Conservation (phyloP, 208 protist species). For the Acanthamoeba royreba region DNA sequence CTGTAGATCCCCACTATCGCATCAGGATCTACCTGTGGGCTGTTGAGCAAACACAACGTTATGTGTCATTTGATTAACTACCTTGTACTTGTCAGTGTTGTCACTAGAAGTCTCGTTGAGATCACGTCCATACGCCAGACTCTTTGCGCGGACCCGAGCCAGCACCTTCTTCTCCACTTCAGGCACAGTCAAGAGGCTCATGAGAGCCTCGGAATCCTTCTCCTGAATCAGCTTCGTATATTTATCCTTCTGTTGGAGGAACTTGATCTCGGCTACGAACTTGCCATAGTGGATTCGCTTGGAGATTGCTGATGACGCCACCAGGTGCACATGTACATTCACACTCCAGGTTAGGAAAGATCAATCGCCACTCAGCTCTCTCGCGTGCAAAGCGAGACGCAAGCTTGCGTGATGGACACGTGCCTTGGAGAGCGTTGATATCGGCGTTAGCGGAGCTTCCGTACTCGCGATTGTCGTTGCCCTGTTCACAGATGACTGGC, state of each 20-base stretch:
- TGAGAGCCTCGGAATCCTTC: constrained; percentile 68
- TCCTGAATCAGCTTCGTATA: constrained; percentile 63
- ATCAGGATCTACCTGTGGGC: constrained; percentile 72
- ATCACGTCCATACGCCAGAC: constrained; percentile 55
- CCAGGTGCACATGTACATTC: too few species aligned
- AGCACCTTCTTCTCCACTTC: constrained; percentile 71
- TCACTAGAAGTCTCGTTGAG: not conserved
- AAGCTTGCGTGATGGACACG: not conserved
- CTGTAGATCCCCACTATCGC: constrained; percentile 64
- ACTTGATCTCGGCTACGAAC: constrained; percentile 79
- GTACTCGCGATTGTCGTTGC: constrained; percentile 49
- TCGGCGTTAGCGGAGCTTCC: constrained; percentile 27
- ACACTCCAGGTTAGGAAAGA: constrained; percentile 59
- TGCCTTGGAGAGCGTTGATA: constrained; percentile 34
- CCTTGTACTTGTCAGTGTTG: not conserved
- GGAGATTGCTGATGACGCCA: constrained; percentile 76
- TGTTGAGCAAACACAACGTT: too few species aligned
- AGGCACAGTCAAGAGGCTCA: constrained; percentile 74
- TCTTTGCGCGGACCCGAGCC: constrained; percentile 63
- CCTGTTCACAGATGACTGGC: constrained; percentile 32
- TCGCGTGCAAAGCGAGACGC: not conserved
- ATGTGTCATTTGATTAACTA: too few species aligned
- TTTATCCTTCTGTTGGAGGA: constrained; percentile 37
- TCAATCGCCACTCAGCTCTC: too few species aligned
- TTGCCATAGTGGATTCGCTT: constrained; percentile 82